Percentiles rank a stretch among this genome's conserved stretches.
Evolutionary conservation across 2,329 filamentous ascomycete species (phyloP).

Genomic region (Colletotrichum sp.): DNA sequence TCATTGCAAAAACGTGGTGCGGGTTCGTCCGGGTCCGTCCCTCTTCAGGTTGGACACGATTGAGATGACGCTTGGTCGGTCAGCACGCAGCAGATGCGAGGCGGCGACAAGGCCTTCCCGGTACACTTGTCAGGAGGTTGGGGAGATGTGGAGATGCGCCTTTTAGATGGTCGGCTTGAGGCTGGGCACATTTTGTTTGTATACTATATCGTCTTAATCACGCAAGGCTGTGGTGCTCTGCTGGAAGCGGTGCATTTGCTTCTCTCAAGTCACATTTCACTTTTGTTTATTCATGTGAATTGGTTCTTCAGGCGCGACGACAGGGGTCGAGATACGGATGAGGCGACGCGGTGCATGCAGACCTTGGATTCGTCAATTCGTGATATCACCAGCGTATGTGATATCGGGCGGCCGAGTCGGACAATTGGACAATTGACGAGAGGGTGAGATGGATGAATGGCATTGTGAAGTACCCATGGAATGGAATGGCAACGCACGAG

Average conservation of each 20-base stretch:
- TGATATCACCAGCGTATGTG: background rate
- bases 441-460: background rate
- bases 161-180: background rate
- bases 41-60: background rate
- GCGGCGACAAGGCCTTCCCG: background rate
- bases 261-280: background rate
- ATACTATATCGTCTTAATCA: conserved; percentile 16
- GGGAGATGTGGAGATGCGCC: background rate
- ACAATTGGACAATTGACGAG: background rate
- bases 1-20: background rate
- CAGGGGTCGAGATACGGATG: background rate
- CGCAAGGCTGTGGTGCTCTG: conserved; percentile 13
- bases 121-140: background rate
- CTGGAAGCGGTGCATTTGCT: conserved; percentile 14
- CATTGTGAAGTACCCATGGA: background rate
- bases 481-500: background rate
- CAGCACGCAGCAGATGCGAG: background rate
- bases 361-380: background rate
- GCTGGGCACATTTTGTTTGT: conserved; percentile 5
- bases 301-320: background rate
- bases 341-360: background rate
- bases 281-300: background rate
- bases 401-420: background rate
- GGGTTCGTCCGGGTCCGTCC: background rate
- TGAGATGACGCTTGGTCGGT: background rate